These are phyloP conservation scores for Graphilbum sp. DNA, from an alignment of 2,329 filamentous ascomycete species.

Conservation along the genomic window DNA sequence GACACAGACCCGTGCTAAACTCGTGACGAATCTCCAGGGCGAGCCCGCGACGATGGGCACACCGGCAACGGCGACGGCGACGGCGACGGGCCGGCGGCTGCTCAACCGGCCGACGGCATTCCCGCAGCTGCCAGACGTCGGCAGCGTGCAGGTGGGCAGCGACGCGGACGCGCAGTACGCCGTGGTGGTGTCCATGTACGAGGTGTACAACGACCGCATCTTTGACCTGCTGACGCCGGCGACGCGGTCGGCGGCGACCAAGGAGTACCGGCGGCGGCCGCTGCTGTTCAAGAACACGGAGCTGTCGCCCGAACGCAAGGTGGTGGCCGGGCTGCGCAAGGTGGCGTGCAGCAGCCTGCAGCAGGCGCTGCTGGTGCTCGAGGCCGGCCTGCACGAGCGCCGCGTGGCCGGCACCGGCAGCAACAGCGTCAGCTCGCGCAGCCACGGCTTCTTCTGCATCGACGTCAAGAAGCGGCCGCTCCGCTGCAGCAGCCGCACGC, in stretches of 20 bases:
- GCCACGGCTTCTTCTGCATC: conserved; percentile 90
- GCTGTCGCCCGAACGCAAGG: conserved; percentile 73
- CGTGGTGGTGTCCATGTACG: conserved; percentile 91
- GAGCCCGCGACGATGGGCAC: conserved; percentile 17
- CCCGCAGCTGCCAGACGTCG: conserved; percentile 60
- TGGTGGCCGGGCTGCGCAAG: conserved; percentile 83
- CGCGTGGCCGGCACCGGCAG: conserved; percentile 80
- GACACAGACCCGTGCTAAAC: no score
- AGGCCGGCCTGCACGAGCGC: conserved; percentile 75
- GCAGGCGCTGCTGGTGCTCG: conserved; percentile 78
- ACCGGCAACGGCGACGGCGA: conserved; percentile 38
- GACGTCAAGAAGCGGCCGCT: conserved; percentile 69
- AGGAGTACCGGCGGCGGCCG: conserved; percentile 58
- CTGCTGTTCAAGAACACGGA: conserved; percentile 89
- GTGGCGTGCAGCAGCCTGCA: conserved; percentile 67
- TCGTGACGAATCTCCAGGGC: no score
- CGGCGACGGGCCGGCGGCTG: no score
- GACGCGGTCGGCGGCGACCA: conserved; percentile 41
- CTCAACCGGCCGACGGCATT: conserved; percentile 54
- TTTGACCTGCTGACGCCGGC: conserved; percentile 72
- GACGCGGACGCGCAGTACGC: conserved; percentile 65
- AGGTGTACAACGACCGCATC: conserved; percentile 96
- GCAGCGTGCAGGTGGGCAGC: conserved; percentile 47
- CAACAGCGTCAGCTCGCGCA: conserved; percentile 82
- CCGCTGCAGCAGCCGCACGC: conserved; percentile 18